Evolutionary conservation across 73 alveolate genomes (phyloP), one percentile per base, ranked within the genome.

Genomic region (Tetrahymena thermophila): DNA sequence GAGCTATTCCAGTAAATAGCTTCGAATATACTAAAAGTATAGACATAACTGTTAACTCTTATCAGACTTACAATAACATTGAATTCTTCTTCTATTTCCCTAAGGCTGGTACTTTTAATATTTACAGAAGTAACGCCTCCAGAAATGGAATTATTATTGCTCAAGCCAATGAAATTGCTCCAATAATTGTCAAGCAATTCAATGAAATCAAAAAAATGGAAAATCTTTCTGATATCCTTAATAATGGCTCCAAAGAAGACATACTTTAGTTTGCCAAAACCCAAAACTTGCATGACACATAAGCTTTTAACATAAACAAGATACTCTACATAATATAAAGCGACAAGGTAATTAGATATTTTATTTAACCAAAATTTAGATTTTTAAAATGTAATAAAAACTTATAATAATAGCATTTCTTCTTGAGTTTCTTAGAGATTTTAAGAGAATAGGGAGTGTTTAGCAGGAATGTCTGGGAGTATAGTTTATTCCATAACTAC

Each of bases 111-210:
- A 94, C 96, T 55, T 96, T 43, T 98, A 98, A 94, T 99, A 99
- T 96, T 99, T 99, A 98, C 99, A 99, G 16, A 93, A 95, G 44
- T 95, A 35, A 43, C 99, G 99, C 21, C 84, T 17, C 28, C 21
- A 71, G 94, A 44, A 96, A 98, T 35, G 98, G 97, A 56, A 94
- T 85, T n/a, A 98, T 98, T 13, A 96, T 98, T 23, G 99, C 99
- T 35, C 94, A 85, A 56, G 98, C 99, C 16, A 34, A 94, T 23
- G 94, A 85, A 40, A 93, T 95, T 28, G 31, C 89, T 71, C 89
- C 43, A 28, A 93, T 97, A 21, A 94, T 94, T 44, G 99, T 98
- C 19, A 96, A 94, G 34, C 38, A 57, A 35, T n/a, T 56, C 40
- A 35, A 94, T 15, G 58, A 84, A 43, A 95, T 94, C 13, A 58